Conservation (phyloP, 179 eudicot genomes). For the Silene vulgaris region DNA sequence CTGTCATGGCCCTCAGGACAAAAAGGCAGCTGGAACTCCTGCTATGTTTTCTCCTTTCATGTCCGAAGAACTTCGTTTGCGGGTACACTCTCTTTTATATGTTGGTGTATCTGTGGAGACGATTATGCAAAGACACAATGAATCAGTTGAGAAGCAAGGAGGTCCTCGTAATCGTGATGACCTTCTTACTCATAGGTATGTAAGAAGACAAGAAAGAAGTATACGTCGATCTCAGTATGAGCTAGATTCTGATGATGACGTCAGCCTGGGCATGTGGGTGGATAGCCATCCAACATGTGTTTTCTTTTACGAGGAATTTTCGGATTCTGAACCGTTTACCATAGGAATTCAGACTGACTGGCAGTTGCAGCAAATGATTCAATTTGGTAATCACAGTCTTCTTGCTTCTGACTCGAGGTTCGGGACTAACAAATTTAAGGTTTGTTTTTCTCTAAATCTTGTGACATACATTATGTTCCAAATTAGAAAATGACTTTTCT, state of each 20-base stretch:
- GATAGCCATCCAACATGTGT: slow-evolving; percentile 59
- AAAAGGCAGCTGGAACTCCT: slow-evolving; percentile 76
- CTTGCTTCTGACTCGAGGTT: slow-evolving; percentile 75
- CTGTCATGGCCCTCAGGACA: slow-evolving; percentile 92
- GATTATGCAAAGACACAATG: slow-evolving; percentile 84
- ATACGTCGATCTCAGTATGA: slow-evolving; percentile 72
- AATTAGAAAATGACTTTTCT: slow-evolving; percentile 18
- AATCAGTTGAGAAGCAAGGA: slow-evolving; percentile 83
- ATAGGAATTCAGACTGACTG: slow-evolving; percentile 92
- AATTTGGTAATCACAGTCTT: slow-evolving; percentile 73
- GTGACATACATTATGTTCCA: neutral
- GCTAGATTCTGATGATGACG: slow-evolving; percentile 75
- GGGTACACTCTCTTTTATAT: slow-evolving; percentile 65
- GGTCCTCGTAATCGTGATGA: slow-evolving; percentile 90
- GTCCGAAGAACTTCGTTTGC: slow-evolving; percentile 86
- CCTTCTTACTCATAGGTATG: slow-evolving; percentile 82
- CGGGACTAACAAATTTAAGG: slow-evolving; percentile 82
- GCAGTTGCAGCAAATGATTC: slow-evolving; percentile 96
- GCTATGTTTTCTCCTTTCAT: slow-evolving; percentile 97
- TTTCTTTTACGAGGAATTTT: slow-evolving; percentile 76
- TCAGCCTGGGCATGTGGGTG: slow-evolving; percentile 79
- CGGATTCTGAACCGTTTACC: slow-evolving; percentile 60
- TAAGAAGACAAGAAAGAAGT: slow-evolving; percentile 82
- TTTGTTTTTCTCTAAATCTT: slow-evolving; percentile 25
- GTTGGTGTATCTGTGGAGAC: slow-evolving; percentile 90